phyloP scores from a whole-genome alignment of 2,329 filamentous ascomycete genomes.

The Pleochaeta shiraiana region DNA sequence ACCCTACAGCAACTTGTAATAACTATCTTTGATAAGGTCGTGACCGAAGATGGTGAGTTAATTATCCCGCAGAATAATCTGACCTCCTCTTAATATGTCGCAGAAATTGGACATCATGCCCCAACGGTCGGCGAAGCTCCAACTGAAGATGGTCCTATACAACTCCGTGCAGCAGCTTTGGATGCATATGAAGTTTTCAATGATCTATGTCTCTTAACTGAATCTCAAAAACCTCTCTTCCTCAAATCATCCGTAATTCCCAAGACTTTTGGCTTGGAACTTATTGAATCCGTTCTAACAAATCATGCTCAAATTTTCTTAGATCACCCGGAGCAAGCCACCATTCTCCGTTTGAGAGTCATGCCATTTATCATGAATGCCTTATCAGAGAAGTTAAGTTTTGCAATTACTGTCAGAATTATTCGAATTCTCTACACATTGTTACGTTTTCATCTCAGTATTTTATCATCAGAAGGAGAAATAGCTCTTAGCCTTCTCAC shows the following conservation, averaged over 20 bases:
- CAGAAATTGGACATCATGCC: constrained; percentile 24
- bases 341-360: constrained; percentile 53
- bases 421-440: constrained; percentile 68
- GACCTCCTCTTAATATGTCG: constrained; percentile 9
- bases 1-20: constrained; percentile 88
- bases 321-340: constrained; percentile 56
- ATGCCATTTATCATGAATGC: constrained; percentile 67
- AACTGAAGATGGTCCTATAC: constrained; percentile 37
- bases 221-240: constrained; percentile 65
- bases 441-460: constrained; percentile 52
- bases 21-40: constrained; percentile 81
- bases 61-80: not conserved
- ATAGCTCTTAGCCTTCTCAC: constrained; percentile 64
- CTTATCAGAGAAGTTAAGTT: constrained; percentile 56
- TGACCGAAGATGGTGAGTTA: constrained; percentile 51
- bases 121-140: constrained; percentile 44
- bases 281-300: constrained; percentile 75
- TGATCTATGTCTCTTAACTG: constrained; percentile 72
- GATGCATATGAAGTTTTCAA: constrained; percentile 78
- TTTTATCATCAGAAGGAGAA: constrained; percentile 59
- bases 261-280: constrained; percentile 67
- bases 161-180: constrained; percentile 52
- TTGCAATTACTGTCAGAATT: constrained; percentile 62
- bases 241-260: constrained; percentile 58
- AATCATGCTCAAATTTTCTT: constrained; percentile 69